Base-by-base conservation (phyloP, 139 green algal species). In the Axilococcus clingmanii region DNA sequence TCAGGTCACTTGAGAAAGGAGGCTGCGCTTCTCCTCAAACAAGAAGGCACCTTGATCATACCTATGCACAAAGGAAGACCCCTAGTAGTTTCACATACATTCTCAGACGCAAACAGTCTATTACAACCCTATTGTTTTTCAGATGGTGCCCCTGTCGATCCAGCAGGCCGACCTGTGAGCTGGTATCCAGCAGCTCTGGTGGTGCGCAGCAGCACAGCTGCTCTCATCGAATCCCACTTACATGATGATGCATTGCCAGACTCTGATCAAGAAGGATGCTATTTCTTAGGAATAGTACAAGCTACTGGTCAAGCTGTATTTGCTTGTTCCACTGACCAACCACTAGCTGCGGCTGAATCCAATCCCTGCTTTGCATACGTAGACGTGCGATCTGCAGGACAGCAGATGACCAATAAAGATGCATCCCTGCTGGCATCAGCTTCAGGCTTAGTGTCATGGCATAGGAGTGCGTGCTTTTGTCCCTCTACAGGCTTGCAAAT, bases 341-440 rank as follows among this genome's bases (percentile, higher is more conserved):
- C 25, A 17, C 37, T 32, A 17, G 22, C 43, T 40, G 17, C 12
- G 24, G 19, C 36, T 25, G 33, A 34, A 34, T n/a, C 25, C 31
- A 42, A 47, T 14, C 3, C 19, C 15, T 33, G 57, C 3, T 19
- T 47, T 0, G 35, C 42, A 4, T 72, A 51, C 55, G 29, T 72
- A 27, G 38, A 64, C 27, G 66, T 82, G 0, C 55, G 80, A 0
- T 40, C 16, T 3, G 57, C 57, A 11, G 79, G 77, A 0, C 67
- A 64, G 11, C 40, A 59, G 6, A 56, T 85, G 58, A 22, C 40
- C 0, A 43, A 45, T 7, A 40, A 46, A 2, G 73, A 87, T 29
- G 80, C 80, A 0, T 59, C 77, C 0, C 45, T 87, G 24, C 34
- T 77, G 25, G 80, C 68, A 0, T 55, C 69, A 2, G 72, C 78